These are phyloP conservation scores for Trichoderma simmonsii DNA, from an alignment of 2,329 filamentous ascomycete species.

Conservation along the genomic window DNA sequence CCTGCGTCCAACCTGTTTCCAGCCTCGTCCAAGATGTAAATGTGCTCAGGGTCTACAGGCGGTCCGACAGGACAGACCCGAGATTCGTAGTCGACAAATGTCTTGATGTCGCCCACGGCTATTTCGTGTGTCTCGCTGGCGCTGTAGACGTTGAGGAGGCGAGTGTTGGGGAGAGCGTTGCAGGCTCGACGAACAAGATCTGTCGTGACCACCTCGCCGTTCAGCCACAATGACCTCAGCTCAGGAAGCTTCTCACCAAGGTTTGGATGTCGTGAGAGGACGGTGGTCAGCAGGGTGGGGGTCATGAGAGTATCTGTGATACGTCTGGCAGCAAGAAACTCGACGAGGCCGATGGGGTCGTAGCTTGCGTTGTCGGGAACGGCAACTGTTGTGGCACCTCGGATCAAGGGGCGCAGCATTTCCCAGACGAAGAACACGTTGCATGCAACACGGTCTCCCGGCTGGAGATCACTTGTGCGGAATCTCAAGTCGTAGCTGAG, in stretches of 20 bases:
- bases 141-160: slow-evolving; percentile 76
- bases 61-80: slow-evolving; percentile 72
- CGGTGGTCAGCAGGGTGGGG: slow-evolving; percentile 71
- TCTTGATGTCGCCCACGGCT: slow-evolving; percentile 70
- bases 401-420: slow-evolving; percentile 70
- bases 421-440: slow-evolving; percentile 90
- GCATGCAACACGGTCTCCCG: slow-evolving; percentile 77
- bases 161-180: slow-evolving; percentile 63
- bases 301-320: slow-evolving; percentile 84
- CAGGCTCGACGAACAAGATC: slow-evolving; percentile 69
- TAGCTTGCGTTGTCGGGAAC: slow-evolving; percentile 76
- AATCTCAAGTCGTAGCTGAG: slow-evolving; percentile 73
- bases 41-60: slow-evolving; percentile 63
- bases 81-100: slow-evolving; percentile 61
- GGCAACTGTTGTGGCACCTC: slow-evolving; percentile 72
- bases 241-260: slow-evolving; percentile 62
- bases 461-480: slow-evolving; percentile 62
- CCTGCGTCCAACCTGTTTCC: slow-evolving; percentile 62
- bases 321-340: slow-evolving; percentile 61
- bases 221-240: slow-evolving; percentile 71
- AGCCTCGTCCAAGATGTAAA: slow-evolving; percentile 69
- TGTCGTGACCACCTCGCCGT: slow-evolving; percentile 78
- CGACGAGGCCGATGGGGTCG: slow-evolving; percentile 70
- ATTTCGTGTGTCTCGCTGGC: slow-evolving; percentile 81
- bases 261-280: slow-evolving; percentile 66